A percentile compares a stretch with the other conserved stretches of the same genome.
phyloP scores from a whole-genome alignment of 1,139 yeast species.

The Yamadazyma siamensis region DNA sequence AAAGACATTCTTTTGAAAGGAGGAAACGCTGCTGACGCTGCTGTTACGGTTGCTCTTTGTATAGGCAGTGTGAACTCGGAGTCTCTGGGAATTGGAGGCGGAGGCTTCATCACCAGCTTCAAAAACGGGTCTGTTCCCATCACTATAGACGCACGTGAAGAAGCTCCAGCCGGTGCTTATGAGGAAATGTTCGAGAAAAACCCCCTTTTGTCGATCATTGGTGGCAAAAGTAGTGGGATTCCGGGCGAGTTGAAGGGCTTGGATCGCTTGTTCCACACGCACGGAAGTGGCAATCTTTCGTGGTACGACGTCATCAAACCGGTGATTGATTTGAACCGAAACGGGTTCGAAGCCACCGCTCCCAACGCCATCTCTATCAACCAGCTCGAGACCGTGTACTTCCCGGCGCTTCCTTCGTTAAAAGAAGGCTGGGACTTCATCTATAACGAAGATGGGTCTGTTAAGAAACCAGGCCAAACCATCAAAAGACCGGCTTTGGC shows the following conservation, averaged over 20 bases:
- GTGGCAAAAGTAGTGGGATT: slow-evolving; percentile 80
- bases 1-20: slow-evolving; percentile 58
- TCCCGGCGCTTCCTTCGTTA: slow-evolving; percentile 23
- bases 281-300: slow-evolving; percentile 65
- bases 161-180: slow-evolving; percentile 66
- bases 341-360: slow-evolving; percentile 62
- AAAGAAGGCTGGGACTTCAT: slow-evolving; percentile 56
- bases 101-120: slow-evolving; percentile 68
- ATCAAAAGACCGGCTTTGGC: slow-evolving; percentile 63
- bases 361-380: slow-evolving; percentile 38
- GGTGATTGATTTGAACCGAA: slow-evolving; percentile 60
- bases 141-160: slow-evolving; percentile 84
- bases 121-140: slow-evolving; percentile 41
- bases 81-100: slow-evolving; percentile 93
- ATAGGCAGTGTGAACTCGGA: slow-evolving; percentile 81
- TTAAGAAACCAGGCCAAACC: slow-evolving; percentile 53
- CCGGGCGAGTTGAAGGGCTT: slow-evolving; percentile 92
- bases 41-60: slow-evolving; percentile 84
- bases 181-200: slow-evolving; percentile 61
- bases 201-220: slow-evolving; percentile 53
- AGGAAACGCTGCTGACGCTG: slow-evolving; percentile 87
- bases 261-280: slow-evolving; percentile 52
- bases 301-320: slow-evolving; percentile 82
- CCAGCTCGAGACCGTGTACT: slow-evolving; percentile 22
- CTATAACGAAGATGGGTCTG: slow-evolving; percentile 26